Conservation (phyloP, 208 protist species). For the Endotrypanum monterogeii region DNA sequence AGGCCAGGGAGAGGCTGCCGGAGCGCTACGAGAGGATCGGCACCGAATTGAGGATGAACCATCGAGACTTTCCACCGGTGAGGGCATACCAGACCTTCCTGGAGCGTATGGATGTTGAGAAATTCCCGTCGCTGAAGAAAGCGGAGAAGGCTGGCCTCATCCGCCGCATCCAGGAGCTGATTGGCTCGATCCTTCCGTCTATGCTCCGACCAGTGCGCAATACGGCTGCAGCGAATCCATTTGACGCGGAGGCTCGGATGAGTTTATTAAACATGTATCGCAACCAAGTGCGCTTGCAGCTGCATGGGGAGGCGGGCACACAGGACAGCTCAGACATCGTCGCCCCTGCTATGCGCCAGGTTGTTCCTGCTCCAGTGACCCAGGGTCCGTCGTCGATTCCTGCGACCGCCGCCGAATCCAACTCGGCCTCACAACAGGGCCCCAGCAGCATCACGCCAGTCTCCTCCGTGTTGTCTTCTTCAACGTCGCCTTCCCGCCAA, state of each 20-base stretch:
- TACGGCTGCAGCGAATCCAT: constrained; percentile 24
- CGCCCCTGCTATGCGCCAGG: constrained; percentile 6
- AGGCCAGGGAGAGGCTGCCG: constrained; percentile 54
- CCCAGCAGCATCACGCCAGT: neutral
- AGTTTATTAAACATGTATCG: constrained; percentile 58
- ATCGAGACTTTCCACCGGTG: constrained; percentile 55
- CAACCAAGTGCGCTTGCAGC: constrained; percentile 35
- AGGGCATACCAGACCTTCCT: constrained; percentile 51
- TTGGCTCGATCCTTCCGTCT: constrained; percentile 56
- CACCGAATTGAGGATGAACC: constrained; percentile 60
- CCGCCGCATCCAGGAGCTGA: constrained; percentile 42
- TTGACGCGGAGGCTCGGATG: constrained; percentile 34
- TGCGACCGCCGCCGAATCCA: neutral
- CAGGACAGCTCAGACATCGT: constrained; percentile 34
- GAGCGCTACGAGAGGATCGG: constrained; percentile 62
- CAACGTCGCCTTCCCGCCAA: neutral
- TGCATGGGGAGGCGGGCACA: constrained; percentile 26
- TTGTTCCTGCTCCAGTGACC: neutral
- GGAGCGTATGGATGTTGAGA: constrained; percentile 67
- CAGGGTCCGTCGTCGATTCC: neutral
- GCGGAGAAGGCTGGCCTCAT: constrained; percentile 70
- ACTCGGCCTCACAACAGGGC: neutral
- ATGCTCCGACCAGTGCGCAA: constrained; percentile 59
- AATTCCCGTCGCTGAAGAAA: constrained; percentile 62
- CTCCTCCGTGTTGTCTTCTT: neutral